Percentiles rank a stretch among this genome's conserved stretches.
Conservation (phyloP, 305 asterid genomes). For the Fraxinus albicans region DNA sequence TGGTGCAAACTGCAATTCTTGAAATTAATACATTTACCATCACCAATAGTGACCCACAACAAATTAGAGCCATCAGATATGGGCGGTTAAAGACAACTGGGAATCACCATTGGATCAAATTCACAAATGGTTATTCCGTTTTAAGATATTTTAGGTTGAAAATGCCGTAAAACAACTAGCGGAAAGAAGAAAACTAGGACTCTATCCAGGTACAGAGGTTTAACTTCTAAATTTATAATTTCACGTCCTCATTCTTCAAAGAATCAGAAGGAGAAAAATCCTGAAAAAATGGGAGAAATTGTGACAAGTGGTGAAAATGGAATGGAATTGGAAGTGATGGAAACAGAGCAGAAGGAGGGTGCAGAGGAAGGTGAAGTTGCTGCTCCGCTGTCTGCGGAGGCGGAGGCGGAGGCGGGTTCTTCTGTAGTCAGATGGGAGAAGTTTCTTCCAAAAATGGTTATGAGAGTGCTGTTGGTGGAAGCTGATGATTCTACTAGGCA, state of each 20-base stretch:
- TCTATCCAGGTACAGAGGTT: no score
- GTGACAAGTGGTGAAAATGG: constrained; percentile 47
- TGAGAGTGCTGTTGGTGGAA: constrained; percentile 83
- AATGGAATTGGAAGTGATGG: constrained; percentile 31
- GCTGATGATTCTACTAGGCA: constrained; percentile 92
- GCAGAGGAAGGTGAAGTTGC: constrained; percentile 23
- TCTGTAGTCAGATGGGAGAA: constrained; percentile 64
- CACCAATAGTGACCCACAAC: neutral
- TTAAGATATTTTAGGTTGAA: constrained; percentile 44
- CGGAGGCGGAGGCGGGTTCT: constrained; percentile 23
- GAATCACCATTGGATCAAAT: constrained; percentile 34
- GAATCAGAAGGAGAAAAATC: neutral
- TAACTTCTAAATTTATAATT: constrained; percentile 18
- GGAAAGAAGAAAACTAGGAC: neutral
- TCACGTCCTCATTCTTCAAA: constrained; percentile 5
- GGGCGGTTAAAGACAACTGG: constrained; percentile 36
- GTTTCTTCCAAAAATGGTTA: constrained; percentile 75
- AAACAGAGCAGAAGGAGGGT: constrained; percentile 21
- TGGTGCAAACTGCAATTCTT: constrained; percentile 5
- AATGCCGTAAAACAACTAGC: constrained; percentile 17
- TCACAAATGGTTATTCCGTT: constrained; percentile 24
- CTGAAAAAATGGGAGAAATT: constrained; percentile 53
- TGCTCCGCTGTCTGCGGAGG: constrained; percentile 13
- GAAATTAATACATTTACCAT: neutral
- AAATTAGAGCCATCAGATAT: constrained; percentile 56